A percentile compares a stretch with the other conserved stretches of the same genome.
phyloP scores from a whole-genome alignment of 1,284 basidiomycete genomes.

The Singerocomus inundabilis region DNA sequence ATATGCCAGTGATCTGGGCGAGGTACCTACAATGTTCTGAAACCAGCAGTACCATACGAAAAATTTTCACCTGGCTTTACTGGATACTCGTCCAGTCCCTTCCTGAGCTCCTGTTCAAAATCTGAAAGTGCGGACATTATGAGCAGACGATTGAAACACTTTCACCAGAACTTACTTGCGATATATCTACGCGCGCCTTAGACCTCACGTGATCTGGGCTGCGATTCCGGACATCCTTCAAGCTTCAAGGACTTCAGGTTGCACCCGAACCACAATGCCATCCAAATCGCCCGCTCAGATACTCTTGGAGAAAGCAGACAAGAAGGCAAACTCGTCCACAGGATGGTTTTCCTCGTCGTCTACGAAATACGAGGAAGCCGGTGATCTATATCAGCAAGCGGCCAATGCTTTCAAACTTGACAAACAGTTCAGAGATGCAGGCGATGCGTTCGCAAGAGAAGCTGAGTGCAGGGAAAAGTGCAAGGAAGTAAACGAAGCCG shows the following conservation, averaged over 20 bases:
- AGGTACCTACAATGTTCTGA: conserved; percentile 82
- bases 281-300: conserved; percentile 50
- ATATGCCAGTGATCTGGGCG: conserved; percentile 8
- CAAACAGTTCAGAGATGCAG: conserved; percentile 87
- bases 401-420: conserved; percentile 97
- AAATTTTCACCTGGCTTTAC: conserved; percentile 66
- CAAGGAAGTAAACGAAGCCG: conserved; percentile 88
- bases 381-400: conserved; percentile 91
- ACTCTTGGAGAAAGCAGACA: conserved; percentile 85
- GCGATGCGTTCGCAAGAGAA: conserved; percentile 84
- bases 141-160: conserved; percentile 1
- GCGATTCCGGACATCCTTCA: not conserved
- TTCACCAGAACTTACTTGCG: too few species aligned
- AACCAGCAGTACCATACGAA: conserved; percentile 94
- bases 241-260: not conserved
- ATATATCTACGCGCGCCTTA: too few species aligned
- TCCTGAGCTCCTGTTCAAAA: conserved; percentile 36
- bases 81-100: conserved; percentile 56
- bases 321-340: conserved; percentile 80
- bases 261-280: conserved; percentile 39
- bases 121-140: conserved; percentile 43
- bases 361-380: conserved; percentile 89
- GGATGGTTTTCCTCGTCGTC: conserved; percentile 85
- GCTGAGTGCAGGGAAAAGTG: conserved; percentile 88
- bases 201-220: conserved; percentile 23